A percentile compares a stretch with the other conserved stretches of the same genome.
Conservation (phyloP, 805 yeast species). For the Wickerhamiella shivajii region DNA sequence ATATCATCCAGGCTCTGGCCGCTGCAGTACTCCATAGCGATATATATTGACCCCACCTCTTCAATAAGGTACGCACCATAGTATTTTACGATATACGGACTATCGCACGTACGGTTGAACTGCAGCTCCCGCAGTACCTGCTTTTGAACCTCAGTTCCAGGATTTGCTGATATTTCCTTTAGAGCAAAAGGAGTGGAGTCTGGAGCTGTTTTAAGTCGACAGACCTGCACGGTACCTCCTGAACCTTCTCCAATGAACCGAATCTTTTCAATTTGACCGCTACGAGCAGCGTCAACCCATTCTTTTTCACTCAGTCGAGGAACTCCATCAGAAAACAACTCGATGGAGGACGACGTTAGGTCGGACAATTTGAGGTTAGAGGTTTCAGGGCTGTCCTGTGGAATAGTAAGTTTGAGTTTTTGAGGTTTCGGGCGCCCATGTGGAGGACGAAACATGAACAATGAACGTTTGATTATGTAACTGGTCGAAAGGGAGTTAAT, state of each 20-base stretch:
- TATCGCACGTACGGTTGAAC: constrained; percentile 67
- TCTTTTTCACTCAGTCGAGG: constrained; percentile 24
- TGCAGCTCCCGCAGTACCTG: constrained; percentile 86
- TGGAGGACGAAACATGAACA: no score
- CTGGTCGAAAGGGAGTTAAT: no score
- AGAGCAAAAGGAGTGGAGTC: constrained; percentile 59
- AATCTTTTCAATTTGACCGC: constrained; percentile 49
- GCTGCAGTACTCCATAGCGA: constrained; percentile 96
- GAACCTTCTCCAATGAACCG: constrained; percentile 83
- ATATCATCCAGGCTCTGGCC: constrained; percentile 84
- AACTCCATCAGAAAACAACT: no score
- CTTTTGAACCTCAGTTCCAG: constrained; percentile 73
- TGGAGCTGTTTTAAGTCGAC: constrained; percentile 50
- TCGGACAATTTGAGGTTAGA: no score
- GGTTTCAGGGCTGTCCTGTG: no score
- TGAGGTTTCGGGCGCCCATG: no score
- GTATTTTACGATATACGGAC: constrained; percentile 77
- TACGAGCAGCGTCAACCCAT: constrained; percentile 51
- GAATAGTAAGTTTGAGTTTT: no score
- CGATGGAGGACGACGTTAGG: no score
- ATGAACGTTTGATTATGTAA: no score
- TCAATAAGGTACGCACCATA: constrained; percentile 83
- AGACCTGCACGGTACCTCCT: constrained; percentile 80
- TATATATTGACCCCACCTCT: constrained; percentile 65
- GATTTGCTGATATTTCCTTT: constrained; percentile 57